Percentiles rank a stretch among this genome's conserved stretches.
Evolutionary conservation across 2,329 filamentous ascomycete genomes (phyloP).

Genomic region (Colletotrichum tamarilloi): DNA sequence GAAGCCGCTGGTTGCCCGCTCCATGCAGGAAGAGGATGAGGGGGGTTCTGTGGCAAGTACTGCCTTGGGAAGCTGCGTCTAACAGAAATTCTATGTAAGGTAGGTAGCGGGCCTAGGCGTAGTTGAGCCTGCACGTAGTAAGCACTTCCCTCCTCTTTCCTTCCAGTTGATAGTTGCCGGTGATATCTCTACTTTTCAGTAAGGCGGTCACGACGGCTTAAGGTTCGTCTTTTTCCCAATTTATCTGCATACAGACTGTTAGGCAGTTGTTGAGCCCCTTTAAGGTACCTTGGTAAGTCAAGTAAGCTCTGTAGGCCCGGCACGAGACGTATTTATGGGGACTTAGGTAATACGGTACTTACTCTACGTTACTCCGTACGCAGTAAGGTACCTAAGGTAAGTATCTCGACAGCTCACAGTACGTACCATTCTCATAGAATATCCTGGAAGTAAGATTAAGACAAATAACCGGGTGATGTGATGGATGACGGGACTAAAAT

Average conservation of each 20-base stretch:
- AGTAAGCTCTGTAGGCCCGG: not conserved
- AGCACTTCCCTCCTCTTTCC: not conserved
- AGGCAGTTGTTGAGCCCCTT: not conserved
- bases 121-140: not conserved
- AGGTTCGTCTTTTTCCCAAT: not conserved
- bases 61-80: not conserved
- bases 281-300: not conserved
- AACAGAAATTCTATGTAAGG: not conserved
- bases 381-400: too few species aligned
- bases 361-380: too few species aligned
- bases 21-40: not conserved
- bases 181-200: too few species aligned
- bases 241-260: not conserved
- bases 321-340: too few species aligned
- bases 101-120: not conserved
- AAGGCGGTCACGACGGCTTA: not conserved
- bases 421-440: too few species aligned
- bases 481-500: too few species aligned
- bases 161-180: not conserved
- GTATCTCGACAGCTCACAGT: too few species aligned
- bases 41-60: not conserved
- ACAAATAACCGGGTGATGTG: too few species aligned
- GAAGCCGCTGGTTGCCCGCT: not conserved
- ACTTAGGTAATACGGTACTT: too few species aligned
- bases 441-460: too few species aligned